A percentile compares a stretch with the other conserved stretches of the same genome.
phyloP scores from a whole-genome alignment of 148 eudicot species.

The Silene uniflora region DNA sequence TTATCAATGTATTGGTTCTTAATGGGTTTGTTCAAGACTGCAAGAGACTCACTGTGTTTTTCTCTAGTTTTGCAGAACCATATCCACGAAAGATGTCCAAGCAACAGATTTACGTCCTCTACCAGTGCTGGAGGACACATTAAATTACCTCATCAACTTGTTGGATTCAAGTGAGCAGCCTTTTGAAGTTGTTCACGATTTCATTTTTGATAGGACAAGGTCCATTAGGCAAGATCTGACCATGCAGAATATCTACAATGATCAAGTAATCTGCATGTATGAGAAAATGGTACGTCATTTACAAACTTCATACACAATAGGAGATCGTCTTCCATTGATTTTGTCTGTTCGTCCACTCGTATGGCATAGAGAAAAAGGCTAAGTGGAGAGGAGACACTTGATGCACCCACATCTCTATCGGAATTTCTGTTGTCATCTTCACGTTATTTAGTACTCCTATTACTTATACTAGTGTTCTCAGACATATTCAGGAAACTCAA shows the following conservation, averaged over 20 bases:
- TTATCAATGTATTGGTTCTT: neutral
- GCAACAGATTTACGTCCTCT: constrained; percentile 78
- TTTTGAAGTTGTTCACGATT: constrained; percentile 83
- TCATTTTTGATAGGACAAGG: constrained; percentile 80
- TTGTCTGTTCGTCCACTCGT: neutral
- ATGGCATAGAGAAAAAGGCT: neutral
- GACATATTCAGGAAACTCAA: no score
- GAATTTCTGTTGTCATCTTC: no score
- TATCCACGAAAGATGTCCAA: constrained; percentile 54
- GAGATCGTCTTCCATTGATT: neutral
- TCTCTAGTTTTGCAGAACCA: constrained; percentile 93
- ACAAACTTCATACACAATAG: neutral
- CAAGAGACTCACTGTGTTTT: constrained; percentile 16
- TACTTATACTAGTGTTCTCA: no score
- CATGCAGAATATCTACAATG: constrained; percentile 64
- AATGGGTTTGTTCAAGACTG: neutral
- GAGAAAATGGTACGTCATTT: constrained; percentile 72
- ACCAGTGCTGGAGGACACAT: constrained; percentile 67
- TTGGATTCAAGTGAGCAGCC: constrained; percentile 56
- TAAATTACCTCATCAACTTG: constrained; percentile 64
- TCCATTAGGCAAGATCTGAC: constrained; percentile 96
- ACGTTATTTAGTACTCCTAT: no score
- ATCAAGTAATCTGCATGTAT: constrained; percentile 57
- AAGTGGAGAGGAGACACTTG: neutral
- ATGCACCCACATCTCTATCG: neutral